Base-by-base conservation (phyloP, 805 yeast species). In the Candida schatavii region DNA sequence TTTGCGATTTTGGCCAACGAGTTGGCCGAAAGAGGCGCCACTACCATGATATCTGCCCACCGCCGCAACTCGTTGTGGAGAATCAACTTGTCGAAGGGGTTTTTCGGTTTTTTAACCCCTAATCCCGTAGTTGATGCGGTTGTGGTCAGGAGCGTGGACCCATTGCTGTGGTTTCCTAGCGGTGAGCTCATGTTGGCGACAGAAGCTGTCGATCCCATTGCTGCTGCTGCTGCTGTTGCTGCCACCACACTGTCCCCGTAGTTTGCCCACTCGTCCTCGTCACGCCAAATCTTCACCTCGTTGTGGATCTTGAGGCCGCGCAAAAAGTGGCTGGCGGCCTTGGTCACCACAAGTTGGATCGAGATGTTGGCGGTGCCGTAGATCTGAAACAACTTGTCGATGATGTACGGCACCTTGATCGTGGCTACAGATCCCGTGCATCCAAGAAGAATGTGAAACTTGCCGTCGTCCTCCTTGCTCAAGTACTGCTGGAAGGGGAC, bases 361-460 rank as follows among this genome's bases (percentile, higher is more conserved):
- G 89, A 81, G 3, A 89, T 83, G 45, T 80, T 81, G 37, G 57
- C 48, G 68, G 79, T 48, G 4, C 89, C 87, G 62, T 86, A 91
- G 5, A 84, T 73, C 60, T 88, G 87, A 58, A 83, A 84, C 38
- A 93, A 72, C 59, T 88, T 88, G 56, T 85, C 95, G 49, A 93
- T 88, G 30, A 93, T 88, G 49, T 85, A 62, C 0, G 97, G 96
- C 18, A 93, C 83, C 61, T 93, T 93, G 48, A 93, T 88, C 2
- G 98, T 88, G 4, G 99, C 99, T 3, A 93, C 97, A 2, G 96
- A 86, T 1, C 99, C 99, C 1, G 98, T 88, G 15, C 95, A 95
- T 15, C 95, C 99, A 33, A 93, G 71, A 43, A 93, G 69, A 34
- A 93, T 82, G 61, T 93, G 99, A 43, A 88, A 73, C 56, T 89